phyloP scores from a whole-genome alignment of 441 rosid species.

The California macrophylla region DNA sequence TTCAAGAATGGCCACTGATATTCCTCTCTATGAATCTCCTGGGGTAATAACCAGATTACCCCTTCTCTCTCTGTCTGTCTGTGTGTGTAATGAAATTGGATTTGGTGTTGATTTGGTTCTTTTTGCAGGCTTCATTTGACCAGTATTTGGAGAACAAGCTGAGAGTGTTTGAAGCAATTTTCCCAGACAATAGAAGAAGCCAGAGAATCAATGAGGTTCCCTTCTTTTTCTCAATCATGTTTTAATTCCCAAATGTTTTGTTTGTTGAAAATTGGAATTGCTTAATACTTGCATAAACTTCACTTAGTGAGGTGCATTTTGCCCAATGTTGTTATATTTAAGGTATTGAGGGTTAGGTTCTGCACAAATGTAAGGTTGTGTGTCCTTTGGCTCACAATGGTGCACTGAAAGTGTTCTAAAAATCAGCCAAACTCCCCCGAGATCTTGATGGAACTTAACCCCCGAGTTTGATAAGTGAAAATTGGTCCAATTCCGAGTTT shows the following conservation, averaged over 20 bases:
- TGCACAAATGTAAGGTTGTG: neutral
- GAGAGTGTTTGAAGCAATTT: conserved; percentile 81
- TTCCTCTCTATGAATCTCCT: conserved; percentile 69
- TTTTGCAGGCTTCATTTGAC: conserved; percentile 68
- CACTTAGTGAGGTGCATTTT: neutral
- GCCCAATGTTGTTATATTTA: neutral
- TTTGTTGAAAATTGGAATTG: neutral
- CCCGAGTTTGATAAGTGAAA: no score
- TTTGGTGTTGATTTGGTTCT: conserved; percentile 5
- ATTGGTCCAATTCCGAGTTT: no score
- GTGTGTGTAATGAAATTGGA: neutral
- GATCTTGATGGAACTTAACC: no score
- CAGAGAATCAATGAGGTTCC: conserved; percentile 54
- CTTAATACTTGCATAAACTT: neutral
- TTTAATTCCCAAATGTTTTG: neutral
- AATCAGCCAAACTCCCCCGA: no score
- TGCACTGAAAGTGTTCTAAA: no score
- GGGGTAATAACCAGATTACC: conserved; percentile 34
- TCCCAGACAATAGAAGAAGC: conserved; percentile 67
- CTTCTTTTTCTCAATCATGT: neutral
- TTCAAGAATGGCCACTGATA: conserved; percentile 61
- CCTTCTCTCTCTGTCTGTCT: conserved; percentile 1
- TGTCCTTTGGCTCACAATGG: neutral
- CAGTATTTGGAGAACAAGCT: conserved; percentile 65
- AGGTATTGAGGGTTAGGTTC: neutral